Base-by-base conservation (phyloP, 2,329 filamentous ascomycete genomes). In the Colletotrichum noveboracense region DNA sequence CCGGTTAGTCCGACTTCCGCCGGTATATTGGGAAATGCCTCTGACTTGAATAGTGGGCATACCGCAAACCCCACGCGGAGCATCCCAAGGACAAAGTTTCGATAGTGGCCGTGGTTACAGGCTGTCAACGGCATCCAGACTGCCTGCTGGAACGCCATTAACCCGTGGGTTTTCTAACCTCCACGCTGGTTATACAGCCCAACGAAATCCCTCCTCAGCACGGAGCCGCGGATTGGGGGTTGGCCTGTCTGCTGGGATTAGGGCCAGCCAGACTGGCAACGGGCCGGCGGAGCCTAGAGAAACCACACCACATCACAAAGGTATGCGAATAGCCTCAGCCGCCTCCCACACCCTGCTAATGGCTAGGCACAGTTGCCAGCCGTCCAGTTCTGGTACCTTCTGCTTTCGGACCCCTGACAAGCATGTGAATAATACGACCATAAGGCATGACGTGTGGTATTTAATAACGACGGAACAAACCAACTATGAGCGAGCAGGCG, bases 61-160 rank as follows among this genome's bases (percentile, higher is more conserved):
- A 16, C 81, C 83, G n/a, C 48, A 82, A 34, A 85, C 83, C 1
- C 83, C 84, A 16, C 32, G 38, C n/a, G 26, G 68, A 6, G 12
- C 34, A 21, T 82, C 83, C 13, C 81, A 79, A 30, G 80, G 84
- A 77, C 79, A 10, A 18, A 61, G 18, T 30, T 81, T n/a, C 80
- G 81, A 77, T 18, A 79, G 80, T 30, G 62, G 76, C 24, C 66
- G 66, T 26, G 73, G 78, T 16, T 74, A 82, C 28, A 81, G 81
- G 16, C 61, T 84, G 32, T 80, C 82, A 24, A 80, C 78, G 7
- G 79, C 83, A 36, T 81, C 83, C 7, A 82, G 82, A 16, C 75
- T 83, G 7, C 80, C 83, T n/a, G 70, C 78, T n/a, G 82, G 82
- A 10, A 80, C 82, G 16, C 79, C 80, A 13, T 61, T 69, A 9